Evolutionary conservation across 2,329 filamentous ascomycete genomes (phyloP), one percentile per base, ranked within the genome.

Genomic region (Nothophoma quercina): DNA sequence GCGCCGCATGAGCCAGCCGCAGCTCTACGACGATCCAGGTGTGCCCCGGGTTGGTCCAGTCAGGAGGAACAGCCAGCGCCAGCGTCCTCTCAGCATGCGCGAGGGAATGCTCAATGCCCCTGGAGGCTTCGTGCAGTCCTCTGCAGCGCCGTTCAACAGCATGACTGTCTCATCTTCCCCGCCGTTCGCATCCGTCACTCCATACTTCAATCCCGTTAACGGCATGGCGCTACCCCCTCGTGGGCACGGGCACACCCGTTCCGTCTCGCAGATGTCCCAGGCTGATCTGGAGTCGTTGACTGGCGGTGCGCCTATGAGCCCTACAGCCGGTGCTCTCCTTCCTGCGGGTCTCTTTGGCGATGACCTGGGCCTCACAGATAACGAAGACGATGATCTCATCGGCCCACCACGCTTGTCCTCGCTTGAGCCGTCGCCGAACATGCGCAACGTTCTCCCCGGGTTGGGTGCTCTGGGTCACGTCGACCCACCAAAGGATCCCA

Each of bases 251-350:
- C 34, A 68, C 64, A 33, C 62, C 59, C 44, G 58, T 7, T 69
- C 66, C 28, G 67, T 86, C 47, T 85, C 84, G 5, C 87, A 89
- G 21, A 70, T 86, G 49, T 85, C 84, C 5, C 87, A 89, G 25
- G 82, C 85, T 1, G 86, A 88, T 15, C 75, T 88, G 4, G 84
- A 84, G 51, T 80, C 80, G 15, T 70, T 88, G 28, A 85, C 82
- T 3, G 83, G 81, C 15, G 86, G 84, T 22, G 89, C 88, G 2
- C 88, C 88, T 1, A 83, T 93, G 70, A 93, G 89, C 63, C 90
- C 90, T 1, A 89, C 88, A 4, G 90, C 90, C 2, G 86, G 88
- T 22, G 83, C 87, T 13, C 78, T 93, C 3, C 76, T 96, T 13
- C 90, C 90, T 0, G 89, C 89, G 1, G 85, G 84, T 53, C 77